These are phyloP conservation scores for Boletus rubropictus DNA, from an alignment of 768 basidiomycete genomes.

Conservation along the genomic window DNA sequence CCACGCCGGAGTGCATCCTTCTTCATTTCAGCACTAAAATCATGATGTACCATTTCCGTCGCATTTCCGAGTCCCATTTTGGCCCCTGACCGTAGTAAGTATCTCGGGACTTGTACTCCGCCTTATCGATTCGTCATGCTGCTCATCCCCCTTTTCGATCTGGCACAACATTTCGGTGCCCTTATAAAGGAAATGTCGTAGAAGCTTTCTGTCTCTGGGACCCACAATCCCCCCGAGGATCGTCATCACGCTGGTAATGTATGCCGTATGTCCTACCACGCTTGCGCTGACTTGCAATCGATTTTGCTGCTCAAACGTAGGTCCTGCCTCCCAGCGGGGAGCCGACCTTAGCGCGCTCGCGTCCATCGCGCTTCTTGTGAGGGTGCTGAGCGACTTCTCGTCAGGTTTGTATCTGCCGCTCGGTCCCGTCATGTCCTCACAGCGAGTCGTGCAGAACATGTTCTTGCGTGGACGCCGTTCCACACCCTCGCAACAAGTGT, in stretches of 20 bases:
- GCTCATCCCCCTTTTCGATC: conserved; percentile 19
- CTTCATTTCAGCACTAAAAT: conserved; percentile 18
- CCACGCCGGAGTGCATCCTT: conserved; percentile 6
- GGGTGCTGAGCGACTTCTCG: conserved; percentile 55
- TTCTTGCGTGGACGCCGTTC: conserved; percentile 49
- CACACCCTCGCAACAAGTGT: conserved; percentile 66
- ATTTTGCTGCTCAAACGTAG: conserved; percentile 12
- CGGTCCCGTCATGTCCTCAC: conserved; percentile 9
- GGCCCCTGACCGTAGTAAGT: conserved; percentile 12
- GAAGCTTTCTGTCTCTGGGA: conserved; percentile 21
- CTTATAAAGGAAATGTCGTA: conserved; percentile 29
- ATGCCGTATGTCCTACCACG: conserved; percentile 19
- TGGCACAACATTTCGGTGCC: conserved; percentile 13
- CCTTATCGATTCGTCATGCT: conserved; percentile 29
- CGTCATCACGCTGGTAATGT: conserved; percentile 27
- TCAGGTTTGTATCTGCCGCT: conserved; percentile 35
- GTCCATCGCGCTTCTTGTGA: conserved; percentile 71
- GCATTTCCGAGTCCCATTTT: conserved; percentile 21
- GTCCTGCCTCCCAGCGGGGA: conserved; percentile 37
- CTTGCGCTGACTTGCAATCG: conserved; percentile 8
- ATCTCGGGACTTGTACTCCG: conserved; percentile 23
- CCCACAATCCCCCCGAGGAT: conserved; percentile 31
- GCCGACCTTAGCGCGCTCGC: conserved; percentile 51
- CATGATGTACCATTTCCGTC: conserved; percentile 21
- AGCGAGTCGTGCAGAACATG: conserved; percentile 17